Percentiles rank a stretch among this genome's conserved stretches.
Conservation (phyloP, 1,139 yeast genomes). For the Pichia sp. region DNA sequence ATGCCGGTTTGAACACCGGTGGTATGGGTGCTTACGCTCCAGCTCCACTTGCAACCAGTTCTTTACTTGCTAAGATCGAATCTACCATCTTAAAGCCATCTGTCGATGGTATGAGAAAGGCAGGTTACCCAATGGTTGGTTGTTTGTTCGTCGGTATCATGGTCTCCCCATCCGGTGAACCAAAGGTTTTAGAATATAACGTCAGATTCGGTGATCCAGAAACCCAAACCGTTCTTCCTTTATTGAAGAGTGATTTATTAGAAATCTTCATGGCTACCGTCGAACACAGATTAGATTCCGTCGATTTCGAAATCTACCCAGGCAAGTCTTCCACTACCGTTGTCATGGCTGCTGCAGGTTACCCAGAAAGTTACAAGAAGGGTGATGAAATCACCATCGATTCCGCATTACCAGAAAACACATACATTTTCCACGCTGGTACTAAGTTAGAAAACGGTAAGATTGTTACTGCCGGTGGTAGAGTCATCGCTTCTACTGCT, state of each 20-base stretch:
- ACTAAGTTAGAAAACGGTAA: constrained; percentile 55
- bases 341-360: constrained; percentile 96
- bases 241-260: constrained; percentile 88
- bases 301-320: constrained; percentile 58
- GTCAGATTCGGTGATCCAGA: constrained; percentile 99
- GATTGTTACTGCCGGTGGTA: constrained; percentile 88
- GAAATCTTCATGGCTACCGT: constrained; percentile 93
- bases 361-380: constrained; percentile 83
- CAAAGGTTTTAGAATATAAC: constrained; percentile 94
- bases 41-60: constrained; percentile 85
- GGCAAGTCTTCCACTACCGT: constrained; percentile 82
- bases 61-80: constrained; percentile 67
- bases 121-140: constrained; percentile 95
- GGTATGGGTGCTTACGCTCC: constrained; percentile 99
- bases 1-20: constrained; percentile 94
- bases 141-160: constrained; percentile 96
- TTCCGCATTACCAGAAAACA: constrained; percentile 47
- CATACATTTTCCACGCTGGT: constrained; percentile 94
- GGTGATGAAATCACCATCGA: constrained; percentile 76
- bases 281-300: constrained; percentile 90
- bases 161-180: constrained; percentile 74
- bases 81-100: constrained; percentile 81
- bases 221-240: constrained; percentile 93
- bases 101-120: constrained; percentile 94
- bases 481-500: constrained; percentile 96